Conservation (phyloP, 768 basidiomycete species). For the Lentinula boryana region DNA sequence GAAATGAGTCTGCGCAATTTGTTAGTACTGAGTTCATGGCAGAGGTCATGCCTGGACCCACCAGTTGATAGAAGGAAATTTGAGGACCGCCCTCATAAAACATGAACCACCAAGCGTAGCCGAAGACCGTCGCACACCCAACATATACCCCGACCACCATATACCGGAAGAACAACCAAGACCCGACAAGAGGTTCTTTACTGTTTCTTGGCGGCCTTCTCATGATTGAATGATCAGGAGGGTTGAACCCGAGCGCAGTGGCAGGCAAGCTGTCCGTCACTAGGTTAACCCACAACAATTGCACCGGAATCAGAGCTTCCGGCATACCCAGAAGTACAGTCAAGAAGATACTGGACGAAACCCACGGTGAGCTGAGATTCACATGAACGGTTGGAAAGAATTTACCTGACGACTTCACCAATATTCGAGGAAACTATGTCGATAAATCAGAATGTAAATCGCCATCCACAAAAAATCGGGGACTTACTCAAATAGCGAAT, state of each 20-base stretch:
- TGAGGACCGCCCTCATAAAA: constrained; percentile 87
- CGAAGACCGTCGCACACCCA: constrained; percentile 91
- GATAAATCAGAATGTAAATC: constrained; percentile 1
- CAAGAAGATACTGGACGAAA: constrained; percentile 72
- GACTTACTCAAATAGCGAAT: constrained; percentile 93
- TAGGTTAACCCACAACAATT: constrained; percentile 97
- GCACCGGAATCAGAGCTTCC: constrained; percentile 96
- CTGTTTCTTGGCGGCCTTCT: constrained; percentile 86
- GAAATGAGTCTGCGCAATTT: constrained; percentile 74
- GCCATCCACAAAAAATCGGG: constrained; percentile 1
- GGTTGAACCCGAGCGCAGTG: constrained; percentile 97
- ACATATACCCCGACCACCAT: constrained; percentile 92
- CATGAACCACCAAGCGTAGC: constrained; percentile 99
- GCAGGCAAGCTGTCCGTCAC: constrained; percentile 97
- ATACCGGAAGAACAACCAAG: constrained; percentile 96
- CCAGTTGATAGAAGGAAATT: constrained; percentile 89
- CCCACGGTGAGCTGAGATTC: constrained; percentile 8
- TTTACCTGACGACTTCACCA: constrained; percentile 84
- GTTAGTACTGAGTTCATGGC: too few relatives aligned
- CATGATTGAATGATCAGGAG: constrained; percentile 96
- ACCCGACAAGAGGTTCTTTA: constrained; percentile 84
- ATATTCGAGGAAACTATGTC: constrained; percentile 86
- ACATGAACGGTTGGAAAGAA: background rate
- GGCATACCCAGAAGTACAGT: constrained; percentile 98
- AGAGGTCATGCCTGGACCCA: constrained; percentile 34